Base-by-base conservation (phyloP, 2,329 filamentous ascomycete species). In the Diaporthe helianthi region DNA sequence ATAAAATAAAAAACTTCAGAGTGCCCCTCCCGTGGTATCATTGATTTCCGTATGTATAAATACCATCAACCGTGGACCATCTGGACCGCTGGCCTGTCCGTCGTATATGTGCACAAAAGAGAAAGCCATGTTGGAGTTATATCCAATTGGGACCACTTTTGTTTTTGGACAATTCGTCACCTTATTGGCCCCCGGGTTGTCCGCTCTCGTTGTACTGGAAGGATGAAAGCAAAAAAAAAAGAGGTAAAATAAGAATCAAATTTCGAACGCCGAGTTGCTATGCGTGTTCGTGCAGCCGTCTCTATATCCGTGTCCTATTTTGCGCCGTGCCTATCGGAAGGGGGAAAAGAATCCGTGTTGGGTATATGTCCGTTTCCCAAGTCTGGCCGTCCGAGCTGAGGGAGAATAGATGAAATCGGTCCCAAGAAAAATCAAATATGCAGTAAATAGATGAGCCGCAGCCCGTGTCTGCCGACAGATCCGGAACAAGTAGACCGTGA, bases 201-300 rank as follows among this genome's bases (percentile, higher is more conserved):
- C 26, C 22, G 41, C 54, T 22, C 54, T 31, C 17, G 41, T n/a
- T n/a, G 26, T 41, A 58, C 22, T 67, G 31, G n/a, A n/a, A 19
- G 19, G 8, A 29, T 47, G 31, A 12, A 26, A 33, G 29, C 22
- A n/a, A 7, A 52, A 26, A 10, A 33, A 22, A 13, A 26, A 5
- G 17, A n/a, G 9, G 7, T 17, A 17, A 41, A 58, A 65, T n/a
- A 51, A 22, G n/a, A n/a, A 29, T 31, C 29, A 33, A 31, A 15
- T 26, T 31, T 60, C 33, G 26, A 55, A 68, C 69, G 65, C 69
- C 69, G 15, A 51, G 52, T 53, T 71, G 52, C 68, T 67, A 72
- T 72, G 70, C 70, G 70, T 72, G 13, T 68, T 54, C 70, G 55
- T 70, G 70, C 64, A 68, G 49, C 68, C 70, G 47, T 68, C 52